Percentiles rank a stretch among this genome's conserved stretches.
These are phyloP conservation scores for Eimeria maxima DNA, from an alignment of 169 alveolate species.

Conservation along the genomic window DNA sequence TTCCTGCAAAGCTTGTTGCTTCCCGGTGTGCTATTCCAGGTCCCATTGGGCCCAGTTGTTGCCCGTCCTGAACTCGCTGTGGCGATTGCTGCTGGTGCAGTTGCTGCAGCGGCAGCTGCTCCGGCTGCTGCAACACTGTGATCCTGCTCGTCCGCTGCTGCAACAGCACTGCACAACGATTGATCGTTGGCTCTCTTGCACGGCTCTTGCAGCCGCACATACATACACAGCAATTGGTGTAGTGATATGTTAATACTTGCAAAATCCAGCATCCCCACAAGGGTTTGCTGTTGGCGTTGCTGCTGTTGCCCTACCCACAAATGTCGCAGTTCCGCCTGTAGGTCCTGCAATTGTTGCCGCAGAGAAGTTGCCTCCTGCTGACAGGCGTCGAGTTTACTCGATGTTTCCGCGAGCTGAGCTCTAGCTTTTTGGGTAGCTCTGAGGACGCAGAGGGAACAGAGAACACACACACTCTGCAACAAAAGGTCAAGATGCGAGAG, in stretches of 20 bases:
- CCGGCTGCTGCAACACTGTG: not conserved
- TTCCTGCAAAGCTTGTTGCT: not conserved
- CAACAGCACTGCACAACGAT: not conserved
- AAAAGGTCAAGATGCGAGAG: not conserved
- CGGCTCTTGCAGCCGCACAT: not conserved
- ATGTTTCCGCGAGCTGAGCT: slow-evolving; percentile 1
- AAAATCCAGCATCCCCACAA: not conserved
- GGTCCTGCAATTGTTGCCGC: slow-evolving; percentile 41
- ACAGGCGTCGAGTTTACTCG: not conserved
- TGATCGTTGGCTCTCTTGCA: not conserved
- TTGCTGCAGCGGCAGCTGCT: not conserved
- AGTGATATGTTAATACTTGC: too few relatives aligned
- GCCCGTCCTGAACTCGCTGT: not conserved
- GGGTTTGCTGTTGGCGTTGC: not conserved
- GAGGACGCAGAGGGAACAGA: not conserved
- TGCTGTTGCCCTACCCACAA: not conserved
- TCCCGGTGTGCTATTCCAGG: not conserved
- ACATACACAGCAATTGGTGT: not conserved
- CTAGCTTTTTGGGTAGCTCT: not conserved
- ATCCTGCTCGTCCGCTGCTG: not conserved
- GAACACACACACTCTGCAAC: not conserved
- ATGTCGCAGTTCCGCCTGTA: slow-evolving; percentile 28
- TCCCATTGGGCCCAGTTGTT: not conserved
- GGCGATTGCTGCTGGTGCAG: not conserved
- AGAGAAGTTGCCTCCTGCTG: slow-evolving; percentile 9